phyloP scores from a whole-genome alignment of 306 rosid species.

The Pterocarpus macrocarpus region DNA sequence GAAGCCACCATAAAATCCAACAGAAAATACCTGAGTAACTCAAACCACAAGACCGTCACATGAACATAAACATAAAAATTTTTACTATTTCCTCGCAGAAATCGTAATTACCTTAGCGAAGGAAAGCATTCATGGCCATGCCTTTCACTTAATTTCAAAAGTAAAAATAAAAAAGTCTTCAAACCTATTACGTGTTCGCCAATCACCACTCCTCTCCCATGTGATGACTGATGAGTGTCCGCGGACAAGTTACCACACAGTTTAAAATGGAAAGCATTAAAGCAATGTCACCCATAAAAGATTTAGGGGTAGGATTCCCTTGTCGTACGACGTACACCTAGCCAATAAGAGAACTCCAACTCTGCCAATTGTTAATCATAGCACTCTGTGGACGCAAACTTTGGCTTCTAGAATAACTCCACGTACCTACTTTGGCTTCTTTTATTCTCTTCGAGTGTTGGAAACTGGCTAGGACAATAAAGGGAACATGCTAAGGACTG shows the following conservation, averaged over 20 bases:
- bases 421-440: neutral
- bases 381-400: slow-evolving; percentile 2
- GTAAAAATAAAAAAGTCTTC: neutral
- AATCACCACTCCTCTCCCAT: neutral
- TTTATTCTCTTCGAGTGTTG: slow-evolving; percentile 5
- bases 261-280: slow-evolving; percentile 33
- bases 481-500: neutral
- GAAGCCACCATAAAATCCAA: neutral
- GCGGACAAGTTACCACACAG: neutral
- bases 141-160: neutral
- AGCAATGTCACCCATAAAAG: neutral
- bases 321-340: slow-evolving; percentile 2
- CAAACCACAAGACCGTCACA: neutral
- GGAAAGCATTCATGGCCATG: neutral
- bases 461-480: neutral
- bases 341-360: slow-evolving; percentile 10
- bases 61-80: too few relatives aligned
- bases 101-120: neutral
- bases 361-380: neutral
- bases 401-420: slow-evolving; percentile 13
- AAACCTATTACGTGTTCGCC: neutral
- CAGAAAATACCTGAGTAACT: neutral
- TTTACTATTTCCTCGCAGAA: too few relatives aligned
- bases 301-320: neutral
- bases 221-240: neutral